Evolutionary conservation across 1,139 yeast genomes (phyloP).

Genomic region (Geotrichum klebahnii): DNA sequence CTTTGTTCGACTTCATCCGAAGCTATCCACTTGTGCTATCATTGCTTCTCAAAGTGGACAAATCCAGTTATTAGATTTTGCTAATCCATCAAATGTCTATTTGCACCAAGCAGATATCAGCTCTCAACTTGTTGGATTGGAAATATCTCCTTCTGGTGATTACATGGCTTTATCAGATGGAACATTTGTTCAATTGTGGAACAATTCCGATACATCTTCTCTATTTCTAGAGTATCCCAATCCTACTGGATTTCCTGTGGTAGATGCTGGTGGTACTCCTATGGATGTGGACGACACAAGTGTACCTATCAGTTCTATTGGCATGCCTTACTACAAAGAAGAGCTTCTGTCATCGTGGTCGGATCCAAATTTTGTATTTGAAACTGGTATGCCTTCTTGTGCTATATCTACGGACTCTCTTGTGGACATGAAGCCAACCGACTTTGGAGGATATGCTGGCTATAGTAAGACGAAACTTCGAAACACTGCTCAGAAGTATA

Average conservation of each 20-base stretch:
- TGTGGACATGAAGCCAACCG: slow-evolving; percentile 31
- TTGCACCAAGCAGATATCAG: slow-evolving; percentile 37
- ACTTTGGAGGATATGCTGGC: slow-evolving; percentile 40
- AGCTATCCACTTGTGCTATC: slow-evolving; percentile 70
- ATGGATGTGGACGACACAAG: slow-evolving; percentile 46
- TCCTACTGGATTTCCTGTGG: slow-evolving; percentile 51
- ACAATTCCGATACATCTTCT: slow-evolving; percentile 35
- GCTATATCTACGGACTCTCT: slow-evolving; percentile 35
- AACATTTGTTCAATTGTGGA: slow-evolving; percentile 74
- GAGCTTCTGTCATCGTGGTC: slow-evolving; percentile 73
- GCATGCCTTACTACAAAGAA: slow-evolving; percentile 84
- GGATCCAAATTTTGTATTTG: slow-evolving; percentile 29
- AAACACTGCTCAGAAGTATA: slow-evolving; percentile 44
- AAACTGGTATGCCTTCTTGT: slow-evolving; percentile 36
- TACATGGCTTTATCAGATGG: slow-evolving; percentile 63
- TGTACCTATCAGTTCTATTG: slow-evolving; percentile 65
- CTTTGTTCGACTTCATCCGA: slow-evolving; percentile 80
- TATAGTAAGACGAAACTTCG: slow-evolving; percentile 50
- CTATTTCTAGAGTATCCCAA: slow-evolving; percentile 48
- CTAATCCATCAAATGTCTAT: slow-evolving; percentile 64
- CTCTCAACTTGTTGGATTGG: slow-evolving; percentile 53
- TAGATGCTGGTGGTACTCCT: slow-evolving; percentile 28
- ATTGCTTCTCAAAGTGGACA: slow-evolving; percentile 77
- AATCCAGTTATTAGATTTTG: slow-evolving; percentile 77
- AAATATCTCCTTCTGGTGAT: slow-evolving; percentile 77